Base-by-base conservation (phyloP, 768 basidiomycete species). In the Lactarius hatsudake region DNA sequence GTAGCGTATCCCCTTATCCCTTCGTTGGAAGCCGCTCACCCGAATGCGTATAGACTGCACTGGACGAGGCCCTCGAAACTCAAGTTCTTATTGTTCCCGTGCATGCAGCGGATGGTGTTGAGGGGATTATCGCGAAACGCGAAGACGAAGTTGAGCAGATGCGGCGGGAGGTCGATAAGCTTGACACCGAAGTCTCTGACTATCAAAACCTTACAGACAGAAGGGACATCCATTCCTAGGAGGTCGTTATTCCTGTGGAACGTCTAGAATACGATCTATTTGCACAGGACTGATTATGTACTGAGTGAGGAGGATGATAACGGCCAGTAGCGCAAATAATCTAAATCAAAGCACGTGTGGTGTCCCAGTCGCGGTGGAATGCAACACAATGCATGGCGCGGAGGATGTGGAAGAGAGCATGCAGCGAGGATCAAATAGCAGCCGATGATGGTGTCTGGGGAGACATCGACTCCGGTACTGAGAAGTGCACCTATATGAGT, bases 41-140 rank as follows among this genome's bases (percentile, higher is more conserved):
- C 26, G 51, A 40, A 36, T 20, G 9, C 10, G 8, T 60, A 30
- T n/a, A 71, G 71, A 53, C 30, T 32, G 55, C 66, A 12, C 60
- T 74, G 13, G 59, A 61, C 20, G 34, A 61, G 18, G 69, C 68
- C 10, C 60, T 71, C 6, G 66, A 68, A 28, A 65, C 65, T n/a
- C 67, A 69, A 43, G 69, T 74, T 20, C 57, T 69, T 9, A 59
- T 61, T 51, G 67, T 73, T 40, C 73, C 73, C 0, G 30, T 51
- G 34, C 65, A 54, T 23, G 73, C 73, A 7, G 64, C 61, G 7
- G 65, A 68, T 3, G 72, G 70, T 10, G 57, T 74, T n/a, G 66
- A 74, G 38, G 58, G 42, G 20, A 48, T 72, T 32, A 61, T 71
- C 23, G 57, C 36, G 30, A 64, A 57, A 53, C 66, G 68, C 38